Percentiles rank a stretch among this genome's conserved stretches.
Conservation (phyloP, 352 stramenopile genomes). For the Globisporangium recalcitrans region DNA sequence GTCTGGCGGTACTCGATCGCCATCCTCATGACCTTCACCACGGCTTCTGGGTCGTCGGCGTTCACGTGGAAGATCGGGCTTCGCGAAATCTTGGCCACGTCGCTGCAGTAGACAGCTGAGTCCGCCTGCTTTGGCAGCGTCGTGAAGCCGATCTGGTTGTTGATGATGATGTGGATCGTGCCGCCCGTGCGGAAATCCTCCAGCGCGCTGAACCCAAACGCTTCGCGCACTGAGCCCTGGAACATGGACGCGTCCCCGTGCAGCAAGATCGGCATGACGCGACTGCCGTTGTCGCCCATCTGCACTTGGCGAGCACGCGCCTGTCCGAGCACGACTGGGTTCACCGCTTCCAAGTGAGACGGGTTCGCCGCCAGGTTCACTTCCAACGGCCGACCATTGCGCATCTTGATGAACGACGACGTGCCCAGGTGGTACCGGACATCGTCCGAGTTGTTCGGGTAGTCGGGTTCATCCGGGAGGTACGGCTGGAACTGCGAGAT, state of each 20-base stretch:
- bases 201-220: constrained; percentile 85
- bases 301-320: constrained; percentile 90
- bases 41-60: constrained; percentile 94
- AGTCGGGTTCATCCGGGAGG: constrained; percentile 76
- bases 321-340: constrained; percentile 96
- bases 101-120: constrained; percentile 96
- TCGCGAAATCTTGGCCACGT: constrained; percentile 97
- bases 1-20: constrained; percentile 84
- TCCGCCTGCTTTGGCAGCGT: constrained; percentile 96
- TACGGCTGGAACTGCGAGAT: constrained; percentile 86
- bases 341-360: constrained; percentile 98
- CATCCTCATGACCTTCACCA: constrained; percentile 91
- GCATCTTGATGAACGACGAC: constrained; percentile 64
- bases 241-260: constrained; percentile 92
- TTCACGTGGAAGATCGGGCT: constrained; percentile 95
- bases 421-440: constrained; percentile 87
- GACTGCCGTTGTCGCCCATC: constrained; percentile 72
- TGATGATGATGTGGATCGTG: constrained; percentile 99
- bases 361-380: constrained; percentile 95
- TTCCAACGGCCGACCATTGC: constrained; percentile 55
- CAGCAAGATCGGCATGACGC: constrained; percentile 95
- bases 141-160: constrained; percentile 99
- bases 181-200: constrained; percentile 95
- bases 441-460: constrained; percentile 87
- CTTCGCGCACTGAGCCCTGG: constrained; percentile 78